phyloP scores from a whole-genome alignment of 2,329 filamentous ascomycete genomes.

The Sporothrix curviconia region DNA sequence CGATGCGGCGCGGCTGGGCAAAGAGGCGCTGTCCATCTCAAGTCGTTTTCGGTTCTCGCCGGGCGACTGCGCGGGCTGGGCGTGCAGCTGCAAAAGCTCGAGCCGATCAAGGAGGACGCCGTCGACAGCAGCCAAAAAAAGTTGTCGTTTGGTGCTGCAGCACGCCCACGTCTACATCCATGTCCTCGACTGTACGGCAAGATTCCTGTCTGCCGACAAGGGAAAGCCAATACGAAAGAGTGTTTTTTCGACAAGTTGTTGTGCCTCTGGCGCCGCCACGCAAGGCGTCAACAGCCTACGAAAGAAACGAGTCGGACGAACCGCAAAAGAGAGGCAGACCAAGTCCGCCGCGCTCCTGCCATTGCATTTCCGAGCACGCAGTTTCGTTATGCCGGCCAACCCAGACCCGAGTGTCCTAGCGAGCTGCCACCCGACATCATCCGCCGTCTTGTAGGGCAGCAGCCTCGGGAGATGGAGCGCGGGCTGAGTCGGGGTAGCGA shows the following conservation, averaged over 20 bases:
- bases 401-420: slow-evolving; percentile 75
- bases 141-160: slow-evolving; percentile 58
- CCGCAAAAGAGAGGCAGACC: slow-evolving; percentile 30
- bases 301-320: slow-evolving; percentile 2
- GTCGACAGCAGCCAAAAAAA: slow-evolving; percentile 71
- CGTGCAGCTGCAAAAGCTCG: slow-evolving; percentile 87
- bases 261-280: neutral
- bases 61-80: slow-evolving; percentile 90
- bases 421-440: slow-evolving; percentile 81
- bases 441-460: slow-evolving; percentile 61
- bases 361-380: slow-evolving; percentile 62
- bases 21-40: slow-evolving; percentile 79
- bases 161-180: too few relatives aligned
- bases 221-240: neutral
- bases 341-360: neutral
- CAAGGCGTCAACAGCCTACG: neutral
- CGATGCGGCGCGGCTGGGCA: slow-evolving; percentile 61
- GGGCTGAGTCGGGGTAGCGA: slow-evolving; percentile 18
- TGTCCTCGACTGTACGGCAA: too few relatives aligned
- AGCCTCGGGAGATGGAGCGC: neutral
- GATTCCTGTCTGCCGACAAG: too few relatives aligned
- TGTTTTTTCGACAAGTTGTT: slow-evolving; percentile 3
- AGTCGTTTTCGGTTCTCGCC: slow-evolving; percentile 77
- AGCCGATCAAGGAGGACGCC: slow-evolving; percentile 61
- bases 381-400: slow-evolving; percentile 80